Base-by-base conservation (phyloP, 75 land plant genomes). In the Sequoia sempervirens region DNA sequence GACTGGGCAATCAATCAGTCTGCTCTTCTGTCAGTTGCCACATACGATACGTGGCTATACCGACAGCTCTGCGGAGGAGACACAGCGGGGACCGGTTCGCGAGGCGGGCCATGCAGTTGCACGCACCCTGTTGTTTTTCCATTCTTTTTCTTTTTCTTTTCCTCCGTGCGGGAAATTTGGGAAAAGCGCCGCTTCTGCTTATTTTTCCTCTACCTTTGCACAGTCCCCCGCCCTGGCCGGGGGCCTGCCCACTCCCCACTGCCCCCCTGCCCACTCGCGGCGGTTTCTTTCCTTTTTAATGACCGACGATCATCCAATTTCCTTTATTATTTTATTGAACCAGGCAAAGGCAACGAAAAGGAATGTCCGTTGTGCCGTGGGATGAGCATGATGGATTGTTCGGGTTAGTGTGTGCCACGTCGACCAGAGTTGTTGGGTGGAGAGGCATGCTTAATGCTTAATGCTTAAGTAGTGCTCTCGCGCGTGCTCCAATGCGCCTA, bases 401-500 rank as follows among this genome's bases (percentile, higher is more conserved):
- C 1, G n/a, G 28, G 66, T 61, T 61, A 26, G 47, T 78, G 80
- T 2, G 14, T 78, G 47, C 46, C 47, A 43, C 30, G 46, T 78
- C 12, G 52, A 38, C 41, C 36, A 8, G 45, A 12, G 50, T 45
- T 41, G 80, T 43, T 45, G 46, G 80, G 30, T 43, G 79, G 1
- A 76, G 79, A 7, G 47, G 80, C 52, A 78, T 76, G 79, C 28
- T 76, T 41, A 34, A 72, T 32, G 37, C 38, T 14, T 36, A 34
- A 75, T 75, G 78, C 23, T 5, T 23, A 41, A 20, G 2, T 14
- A 70, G 36, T 70, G 73, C 52, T 78, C 30, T n/a, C 26, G 46
- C 80, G 80, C 80, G 80, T 78, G 80, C 80, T 78, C 47, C 80
- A 41, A 23, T 78, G 80, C 45, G 40, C 40, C 46, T 45, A 78